These are phyloP conservation scores for Musa troglodytarum DNA, from an alignment of 176 grass and related monocot genomes.

Conservation along the genomic window DNA sequence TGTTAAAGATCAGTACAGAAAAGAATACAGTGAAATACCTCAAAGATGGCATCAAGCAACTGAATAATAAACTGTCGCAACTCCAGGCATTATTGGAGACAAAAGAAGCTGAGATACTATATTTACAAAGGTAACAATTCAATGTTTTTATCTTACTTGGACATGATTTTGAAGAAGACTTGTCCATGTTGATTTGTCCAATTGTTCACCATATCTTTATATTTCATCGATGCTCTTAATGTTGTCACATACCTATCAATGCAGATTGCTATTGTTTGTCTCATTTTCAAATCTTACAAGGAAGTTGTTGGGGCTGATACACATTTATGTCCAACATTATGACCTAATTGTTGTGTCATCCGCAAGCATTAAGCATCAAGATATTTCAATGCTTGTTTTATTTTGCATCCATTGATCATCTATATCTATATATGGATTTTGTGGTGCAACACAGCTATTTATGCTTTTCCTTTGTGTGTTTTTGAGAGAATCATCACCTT, in stretches of 20 bases:
- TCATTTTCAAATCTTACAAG: not conserved
- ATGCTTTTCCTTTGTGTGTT: not conserved
- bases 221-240: not conserved
- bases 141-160: constrained; percentile 1
- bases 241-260: not conserved
- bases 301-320: not conserved
- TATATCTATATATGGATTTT: not conserved
- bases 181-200: not conserved
- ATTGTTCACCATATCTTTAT: not conserved
- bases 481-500: not conserved
- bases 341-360: not conserved
- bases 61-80: constrained; percentile 84
- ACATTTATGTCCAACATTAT: not conserved
- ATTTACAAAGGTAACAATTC: constrained; percentile 52
- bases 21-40: constrained; percentile 76
- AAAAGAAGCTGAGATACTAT: constrained; percentile 69
- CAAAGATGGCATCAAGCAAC: constrained; percentile 84
- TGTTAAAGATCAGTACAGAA: constrained; percentile 89
- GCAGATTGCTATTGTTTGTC: not conserved
- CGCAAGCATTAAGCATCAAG: not conserved
- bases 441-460: not conserved
- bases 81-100: constrained; percentile 78
- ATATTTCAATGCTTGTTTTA: not conserved
- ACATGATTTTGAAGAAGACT: not conserved
- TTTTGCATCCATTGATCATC: not conserved